Evolutionary conservation across 2,329 filamentous ascomycete species (phyloP), one percentile per base, ranked within the genome.

Genomic region (Ophiobolus disseminans): DNA sequence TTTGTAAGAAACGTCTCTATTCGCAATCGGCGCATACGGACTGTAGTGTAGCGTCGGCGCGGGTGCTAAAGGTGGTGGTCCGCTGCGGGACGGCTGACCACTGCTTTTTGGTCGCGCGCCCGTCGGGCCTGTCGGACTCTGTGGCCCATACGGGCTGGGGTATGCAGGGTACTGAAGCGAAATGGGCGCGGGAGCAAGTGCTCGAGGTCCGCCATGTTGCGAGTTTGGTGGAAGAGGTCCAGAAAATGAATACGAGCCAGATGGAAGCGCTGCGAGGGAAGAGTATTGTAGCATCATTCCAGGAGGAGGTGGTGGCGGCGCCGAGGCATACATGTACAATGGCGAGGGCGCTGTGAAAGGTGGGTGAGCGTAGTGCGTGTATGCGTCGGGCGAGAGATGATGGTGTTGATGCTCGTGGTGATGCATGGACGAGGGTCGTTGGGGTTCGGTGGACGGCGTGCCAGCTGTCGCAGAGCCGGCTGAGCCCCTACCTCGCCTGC

Each of bases 81-180:
- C 64, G 14, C 37, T 62, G 14, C 51, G 57, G 30, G 53, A 53
- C n/a, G 48, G 53, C 26, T 59, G 55, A 7, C 58, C 62, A 28
- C 55, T 63, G 28, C 58, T 65, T 39, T 60, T 64, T 6, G 64
- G 60, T 10, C 61, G 53, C 14, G 60, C 48, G 2, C 55, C 55
- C 5, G 55, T 53, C 17, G 57, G 48, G 2, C 55, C 55, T 7
- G 55, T 53, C 17, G 57, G 57, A 19, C 51, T 56, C 14, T 65
- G 62, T 10, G 66, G 65, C 5, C 66, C 65, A 36, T 67, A 72
- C 14, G 68, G 68, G 22, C 60, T 65, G 4, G 65, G 62, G 40
- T 70, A 70, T 14, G 53, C 50, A 4, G 53, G 49, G 23, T 62
- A 49, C 10, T 62, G 60, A n/a, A 45, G 40, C 5, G 48, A 47